Evolutionary conservation across 2,329 filamentous ascomycete species (phyloP), one percentile per base, ranked within the genome.

Genomic region (Didymosphaeria variabile): DNA sequence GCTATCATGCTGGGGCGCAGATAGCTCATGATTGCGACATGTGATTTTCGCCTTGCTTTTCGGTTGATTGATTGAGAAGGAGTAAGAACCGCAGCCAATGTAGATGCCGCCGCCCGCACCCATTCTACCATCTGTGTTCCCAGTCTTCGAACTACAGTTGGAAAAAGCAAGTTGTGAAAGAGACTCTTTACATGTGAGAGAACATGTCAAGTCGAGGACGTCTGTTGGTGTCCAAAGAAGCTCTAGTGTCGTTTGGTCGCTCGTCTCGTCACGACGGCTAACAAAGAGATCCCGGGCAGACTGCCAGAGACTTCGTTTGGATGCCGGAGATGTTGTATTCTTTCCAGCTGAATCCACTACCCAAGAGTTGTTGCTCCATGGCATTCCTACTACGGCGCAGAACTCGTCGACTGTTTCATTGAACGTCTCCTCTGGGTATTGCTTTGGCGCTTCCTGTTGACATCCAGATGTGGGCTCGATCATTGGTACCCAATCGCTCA

Each of bases 1-100:
- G n/a, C 19, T 56, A 31, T 62, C 60, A 34, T 47, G 34, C 17
- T 62, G 57, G 45, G 59, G 59, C 38, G 59, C 59, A 9, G 59
- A 54, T 19, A 52, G 45, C 5, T 17, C 49, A n/a, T 40, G 38
- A 32, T 55, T 51, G n/a, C 50, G 45, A 36, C 60, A 62, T 17
- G 34, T 53, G 19, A 56, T 47, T 32, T 32, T 26, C 3, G 52
- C 23, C 34, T 61, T 44, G 50, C 21, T 31, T 3, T 54, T 38
- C 19, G 60, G 55, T 17, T 32, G 19, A 32, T 58, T 34, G 36
- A 58, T 58, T 29, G 49, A 52, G 32, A n/a, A 52, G 15, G 49
- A 36, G 32, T 52, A 52, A 17, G 32, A 52, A 5, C 29, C 19
- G 31, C 60, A 62, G 19, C 51, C 46, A 29, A 57, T 45, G 21